Percentiles rank a stretch among this genome's conserved stretches.
Conservation (phyloP, 495 filamentous ascomycete species). For the Lepraria neglecta region DNA sequence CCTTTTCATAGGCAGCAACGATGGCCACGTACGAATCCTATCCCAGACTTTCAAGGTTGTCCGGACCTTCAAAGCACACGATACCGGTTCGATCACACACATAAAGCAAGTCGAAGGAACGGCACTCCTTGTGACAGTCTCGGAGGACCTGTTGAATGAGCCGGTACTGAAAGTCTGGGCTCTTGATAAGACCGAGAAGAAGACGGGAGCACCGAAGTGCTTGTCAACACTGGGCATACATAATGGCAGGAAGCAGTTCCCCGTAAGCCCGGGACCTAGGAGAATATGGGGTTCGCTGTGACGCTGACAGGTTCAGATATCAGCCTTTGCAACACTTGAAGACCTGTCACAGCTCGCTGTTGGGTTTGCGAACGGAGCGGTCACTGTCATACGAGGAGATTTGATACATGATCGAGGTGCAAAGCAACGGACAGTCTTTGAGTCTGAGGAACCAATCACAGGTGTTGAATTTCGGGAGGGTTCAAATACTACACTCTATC, state of each 20-base stretch:
- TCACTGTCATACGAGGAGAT: slow-evolving; percentile 89
- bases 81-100: slow-evolving; percentile 74
- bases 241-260: slow-evolving; percentile 89
- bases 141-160: slow-evolving; percentile 80
- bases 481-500: slow-evolving; percentile 68
- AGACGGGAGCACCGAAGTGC: slow-evolving; percentile 80
- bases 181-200: slow-evolving; percentile 88
- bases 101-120: slow-evolving; percentile 92
- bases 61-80: slow-evolving; percentile 79
- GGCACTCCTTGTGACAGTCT: slow-evolving; percentile 75
- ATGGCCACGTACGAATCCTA: slow-evolving; percentile 80
- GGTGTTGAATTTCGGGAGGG: slow-evolving; percentile 73
- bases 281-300: not conserved
- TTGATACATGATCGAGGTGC: slow-evolving; percentile 94
- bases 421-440: slow-evolving; percentile 90
- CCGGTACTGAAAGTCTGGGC: slow-evolving; percentile 94
- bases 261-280: slow-evolving; percentile 46
- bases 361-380: slow-evolving; percentile 91
- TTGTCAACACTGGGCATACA: slow-evolving; percentile 76
- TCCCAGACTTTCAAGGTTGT: slow-evolving; percentile 80
- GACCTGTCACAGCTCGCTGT: slow-evolving; percentile 88
- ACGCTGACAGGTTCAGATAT: slow-evolving; percentile 55
- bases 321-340: slow-evolving; percentile 77
- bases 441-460: slow-evolving; percentile 93
- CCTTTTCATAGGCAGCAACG: slow-evolving; percentile 77